Base-by-base conservation (phyloP, 1,284 basidiomycete species). In the Takashimella tepidaria region DNA sequence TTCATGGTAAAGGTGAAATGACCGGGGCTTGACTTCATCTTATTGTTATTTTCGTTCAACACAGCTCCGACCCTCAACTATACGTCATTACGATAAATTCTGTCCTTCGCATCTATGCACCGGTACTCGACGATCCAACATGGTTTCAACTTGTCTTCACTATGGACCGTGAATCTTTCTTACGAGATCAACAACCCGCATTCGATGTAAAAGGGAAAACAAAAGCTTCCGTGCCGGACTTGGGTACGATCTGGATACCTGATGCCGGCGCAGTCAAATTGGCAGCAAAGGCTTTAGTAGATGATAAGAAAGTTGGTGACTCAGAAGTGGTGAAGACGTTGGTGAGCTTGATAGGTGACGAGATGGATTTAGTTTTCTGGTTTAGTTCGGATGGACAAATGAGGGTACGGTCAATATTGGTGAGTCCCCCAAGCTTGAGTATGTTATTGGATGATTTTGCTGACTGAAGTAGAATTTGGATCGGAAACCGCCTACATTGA, bases 81-180 rank as follows among this genome's bases (percentile, higher is more conserved):
- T 75, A 72, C 51, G 69, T 68, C 4, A 69, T 70, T 47, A 68
- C 73, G 0, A 54, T 54, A 11, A 67, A 71, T 43, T 62, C 64
- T 0, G 70, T 73, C 26, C 58, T 93, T 26, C 85, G 91, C 22
- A 83, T 96, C 66, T 95, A 91, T 73, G 78, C 88, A 23, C 87
- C 91, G 3, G 87, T 96, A 19, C 77, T 96, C 22, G 92, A 96
- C 73, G 84, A 86, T 23, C 89, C 90, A 12, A 82, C 86, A 61
- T 82, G 84, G 68, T 82, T 96, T 49, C 90, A 93, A 69, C 81
- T 95, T 5, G 89, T 90, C 69, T 83, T 85, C 12, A 68, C 60
- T 22, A 55, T 72, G 66, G 55, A 85, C 83, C 19, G 78, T 74
- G 44, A 75, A 84, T 53, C 85, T 83, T 68, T 85, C 84, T 79